Evolutionary conservation across 257 asterid species (phyloP).

Genomic region (Ilex aquifolium): DNA sequence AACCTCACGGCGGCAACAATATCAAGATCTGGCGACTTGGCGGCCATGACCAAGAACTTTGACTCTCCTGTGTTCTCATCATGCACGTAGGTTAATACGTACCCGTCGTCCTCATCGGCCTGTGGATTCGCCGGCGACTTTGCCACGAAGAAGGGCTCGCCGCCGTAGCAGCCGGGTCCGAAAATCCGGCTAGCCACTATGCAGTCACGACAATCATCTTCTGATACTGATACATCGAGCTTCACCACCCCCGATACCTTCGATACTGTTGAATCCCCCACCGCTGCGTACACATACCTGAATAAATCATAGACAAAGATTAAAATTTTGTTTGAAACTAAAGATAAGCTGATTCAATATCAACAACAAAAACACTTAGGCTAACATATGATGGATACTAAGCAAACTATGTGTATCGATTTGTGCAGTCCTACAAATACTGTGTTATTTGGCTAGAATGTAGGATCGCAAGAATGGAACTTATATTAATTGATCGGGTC

Average conservation of each 20-base stretch:
- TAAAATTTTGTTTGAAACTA: too few relatives aligned
- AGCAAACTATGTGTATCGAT: too few relatives aligned
- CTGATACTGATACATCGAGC: conserved; percentile 31
- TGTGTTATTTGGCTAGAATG: too few relatives aligned
- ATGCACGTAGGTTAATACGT: conserved; percentile 51
- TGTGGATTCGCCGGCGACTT: conserved; percentile 22
- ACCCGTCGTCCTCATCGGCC: conserved; percentile 73
- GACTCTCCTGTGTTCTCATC: conserved; percentile 66
- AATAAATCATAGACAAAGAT: too few relatives aligned
- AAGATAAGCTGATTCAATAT: too few relatives aligned
- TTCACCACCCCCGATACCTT: conserved; percentile 35
- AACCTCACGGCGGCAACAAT: conserved; percentile 58
- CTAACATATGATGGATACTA: too few relatives aligned
- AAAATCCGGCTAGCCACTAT: conserved; percentile 29
- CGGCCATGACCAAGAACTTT: conserved; percentile 65
- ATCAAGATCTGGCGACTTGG: conserved; percentile 57
- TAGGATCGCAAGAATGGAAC: too few relatives aligned
- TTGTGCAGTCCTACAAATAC: too few relatives aligned
- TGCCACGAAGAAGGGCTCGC: conserved; percentile 49
- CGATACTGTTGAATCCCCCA: conserved; percentile 38
- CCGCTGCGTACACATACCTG: conserved; percentile 36
- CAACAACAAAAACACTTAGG: too few relatives aligned
- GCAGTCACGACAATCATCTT: conserved; percentile 31
- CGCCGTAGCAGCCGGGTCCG: conserved; percentile 27
- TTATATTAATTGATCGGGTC: too few relatives aligned